phyloP scores from a whole-genome alignment of 805 yeast genomes.

The Candida incommunis region DNA sequence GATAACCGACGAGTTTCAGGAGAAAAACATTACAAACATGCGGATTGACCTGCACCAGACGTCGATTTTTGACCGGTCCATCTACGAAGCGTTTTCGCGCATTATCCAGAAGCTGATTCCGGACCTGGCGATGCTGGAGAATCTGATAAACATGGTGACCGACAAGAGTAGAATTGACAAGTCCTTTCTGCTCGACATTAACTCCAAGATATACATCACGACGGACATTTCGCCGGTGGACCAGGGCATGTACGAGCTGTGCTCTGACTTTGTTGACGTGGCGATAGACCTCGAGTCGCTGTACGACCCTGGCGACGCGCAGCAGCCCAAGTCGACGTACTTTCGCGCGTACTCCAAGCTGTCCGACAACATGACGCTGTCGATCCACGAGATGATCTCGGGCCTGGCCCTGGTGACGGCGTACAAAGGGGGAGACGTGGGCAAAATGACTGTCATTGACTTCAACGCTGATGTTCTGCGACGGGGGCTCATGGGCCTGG shows the following conservation, averaged over 20 bases:
- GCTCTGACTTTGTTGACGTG: constrained; percentile 94
- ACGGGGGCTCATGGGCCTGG: constrained; percentile 41
- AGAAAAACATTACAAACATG: constrained; percentile 80
- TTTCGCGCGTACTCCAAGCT: constrained; percentile 34
- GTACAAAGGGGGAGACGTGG: constrained; percentile 50
- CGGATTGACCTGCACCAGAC: constrained; percentile 85
- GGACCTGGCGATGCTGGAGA: constrained; percentile 78
- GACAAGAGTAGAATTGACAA: constrained; percentile 86
- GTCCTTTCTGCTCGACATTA: constrained; percentile 81
- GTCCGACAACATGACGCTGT: constrained; percentile 72
- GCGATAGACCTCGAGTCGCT: constrained; percentile 64
- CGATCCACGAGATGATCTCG: constrained; percentile 81
- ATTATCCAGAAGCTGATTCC: constrained; percentile 84
- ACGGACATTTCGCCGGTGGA: constrained; percentile 95
- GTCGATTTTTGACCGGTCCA: constrained; percentile 88
- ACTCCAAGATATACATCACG: constrained; percentile 87
- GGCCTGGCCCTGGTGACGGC: constrained; percentile 86
- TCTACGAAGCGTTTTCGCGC: constrained; percentile 88
- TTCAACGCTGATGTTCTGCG: constrained; percentile 77
- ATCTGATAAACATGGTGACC: constrained; percentile 74
- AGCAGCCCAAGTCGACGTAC: constrained; percentile 1
- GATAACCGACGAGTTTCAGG: constrained; percentile 83
- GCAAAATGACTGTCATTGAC: constrained; percentile 56
- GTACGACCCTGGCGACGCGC: constrained; percentile 13
- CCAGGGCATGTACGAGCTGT: constrained; percentile 87